Evolutionary conservation across 2,329 filamentous ascomycete genomes (phyloP), one percentile per base, ranked within the genome.

Genomic region (Cercospora zeae-maydis): DNA sequence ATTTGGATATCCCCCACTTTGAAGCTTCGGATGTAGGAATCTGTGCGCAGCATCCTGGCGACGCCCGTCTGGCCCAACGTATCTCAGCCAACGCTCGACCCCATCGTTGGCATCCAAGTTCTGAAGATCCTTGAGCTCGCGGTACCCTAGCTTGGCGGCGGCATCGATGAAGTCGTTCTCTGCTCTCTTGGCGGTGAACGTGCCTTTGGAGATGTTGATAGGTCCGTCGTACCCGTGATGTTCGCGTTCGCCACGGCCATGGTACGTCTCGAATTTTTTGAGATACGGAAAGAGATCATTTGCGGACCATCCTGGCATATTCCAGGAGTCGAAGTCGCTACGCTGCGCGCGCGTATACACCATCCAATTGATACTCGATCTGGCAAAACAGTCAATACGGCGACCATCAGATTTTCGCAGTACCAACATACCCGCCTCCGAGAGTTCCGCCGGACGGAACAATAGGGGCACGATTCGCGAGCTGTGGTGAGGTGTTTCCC

Each of bases 21-120:
- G 75, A 0, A 85, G 72, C 37, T 80, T 77, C 0, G 83, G 82
- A 65, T 85, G 83, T 8, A 87, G 67, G 63, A 85, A 87, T 13
- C 76, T 69, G 62, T 83, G 80, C 0, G 85, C 85, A 0, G 84
- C 76, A 66, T 88, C 85, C 69, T 86, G 84, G n/a, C 85, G 80
- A 45, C 77, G 76, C 14, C 84, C 84, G 2, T 84, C 79, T 0
- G 75, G 77, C 1, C 75, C 75, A 5, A 86, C 78, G 64, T 83
- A 86, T n/a, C 79, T 75, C 27, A 78, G 71, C 77, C 79, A 79
- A 66, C 80, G 75, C 72, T 80, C 69, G 21, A 73, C 69, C n/a
- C 70, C 77, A 49, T 78, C 76, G 65, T 78, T 78, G 14, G 67
- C 68, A 53, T 83, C 78, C 0, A 87, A 75, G 54, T 80, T 78